These are phyloP conservation scores for Capronia coronata DNA, from an alignment of 2,329 filamentous ascomycete genomes.

Conservation along the genomic window DNA sequence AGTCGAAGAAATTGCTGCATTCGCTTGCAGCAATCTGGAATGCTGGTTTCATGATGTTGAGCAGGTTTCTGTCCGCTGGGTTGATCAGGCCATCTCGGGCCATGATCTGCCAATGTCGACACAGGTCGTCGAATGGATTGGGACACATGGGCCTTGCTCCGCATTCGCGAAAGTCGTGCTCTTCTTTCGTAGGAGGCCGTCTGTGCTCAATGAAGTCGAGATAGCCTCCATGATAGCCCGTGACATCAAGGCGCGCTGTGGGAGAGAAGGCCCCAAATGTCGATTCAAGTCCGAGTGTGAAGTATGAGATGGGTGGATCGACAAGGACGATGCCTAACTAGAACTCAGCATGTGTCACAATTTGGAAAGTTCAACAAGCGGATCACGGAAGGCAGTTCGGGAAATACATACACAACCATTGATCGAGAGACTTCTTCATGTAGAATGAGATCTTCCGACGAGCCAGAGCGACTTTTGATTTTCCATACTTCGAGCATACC, in stretches of 20 bases:
- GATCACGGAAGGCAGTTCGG: no score
- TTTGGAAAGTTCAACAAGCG: not conserved
- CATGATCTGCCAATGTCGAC: slow-evolving; percentile 23
- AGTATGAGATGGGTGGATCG: slow-evolving; percentile 23
- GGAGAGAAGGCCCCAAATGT: slow-evolving; percentile 16
- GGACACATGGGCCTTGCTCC: slow-evolving; percentile 16
- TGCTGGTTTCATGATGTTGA: slow-evolving; percentile 23
- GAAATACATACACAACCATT: slow-evolving; percentile 25
- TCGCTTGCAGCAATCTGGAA: slow-evolving; percentile 25
- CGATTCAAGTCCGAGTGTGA: slow-evolving; percentile 18
- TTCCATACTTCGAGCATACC: slow-evolving; percentile 20
- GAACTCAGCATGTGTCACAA: no score
- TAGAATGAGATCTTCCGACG: slow-evolving; percentile 26
- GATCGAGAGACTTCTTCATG: slow-evolving; percentile 22
- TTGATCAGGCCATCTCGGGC: slow-evolving; percentile 17
- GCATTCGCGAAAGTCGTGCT: slow-evolving; percentile 23
- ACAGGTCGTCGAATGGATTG: slow-evolving; percentile 24
- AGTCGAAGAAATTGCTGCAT: slow-evolving; percentile 23
- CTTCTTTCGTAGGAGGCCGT: slow-evolving; percentile 13
- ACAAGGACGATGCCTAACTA: slow-evolving; percentile 25
- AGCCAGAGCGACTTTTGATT: slow-evolving; percentile 23
- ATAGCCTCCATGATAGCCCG: slow-evolving; percentile 23
- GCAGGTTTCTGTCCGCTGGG: slow-evolving; percentile 10
- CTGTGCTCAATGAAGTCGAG: slow-evolving; percentile 22
- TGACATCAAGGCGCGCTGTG: slow-evolving; percentile 18